These are phyloP conservation scores for Colletotrichum destructivum DNA, from an alignment of 2,329 filamentous ascomycete species.

Conservation along the genomic window DNA sequence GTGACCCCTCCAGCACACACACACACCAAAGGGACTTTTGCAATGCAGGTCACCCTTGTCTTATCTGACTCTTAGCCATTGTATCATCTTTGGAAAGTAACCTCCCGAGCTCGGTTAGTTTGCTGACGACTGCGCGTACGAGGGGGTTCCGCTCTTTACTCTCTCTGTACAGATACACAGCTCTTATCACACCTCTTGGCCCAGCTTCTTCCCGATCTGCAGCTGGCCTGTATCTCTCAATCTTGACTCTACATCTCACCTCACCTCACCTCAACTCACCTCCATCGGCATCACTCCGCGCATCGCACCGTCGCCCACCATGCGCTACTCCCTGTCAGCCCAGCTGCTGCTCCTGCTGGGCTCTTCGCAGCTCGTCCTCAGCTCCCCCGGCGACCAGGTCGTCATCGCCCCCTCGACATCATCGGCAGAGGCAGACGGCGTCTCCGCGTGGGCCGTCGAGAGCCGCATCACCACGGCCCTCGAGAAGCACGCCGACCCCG, in stretches of 20 bases:
- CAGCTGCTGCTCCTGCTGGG: slow-evolving; percentile 33
- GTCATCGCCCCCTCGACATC: slow-evolving; percentile 11
- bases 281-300: not conserved
- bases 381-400: slow-evolving; percentile 22
- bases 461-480: slow-evolving; percentile 46
- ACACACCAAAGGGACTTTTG: not conserved
- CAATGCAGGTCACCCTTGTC: not conserved
- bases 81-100: not conserved
- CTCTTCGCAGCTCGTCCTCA: slow-evolving; percentile 32
- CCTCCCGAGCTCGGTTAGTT: not conserved
- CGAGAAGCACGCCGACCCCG: slow-evolving; percentile 48
- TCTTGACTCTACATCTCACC: too few relatives aligned
- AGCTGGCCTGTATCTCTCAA: not conserved
- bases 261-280: not conserved
- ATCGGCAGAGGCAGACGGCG: not conserved
- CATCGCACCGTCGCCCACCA: slow-evolving; percentile 3
- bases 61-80: slow-evolving; percentile 8
- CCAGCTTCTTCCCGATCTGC: not conserved
- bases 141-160: not conserved
- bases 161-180: too few relatives aligned
- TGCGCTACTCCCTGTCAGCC: slow-evolving; percentile 34
- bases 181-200: not conserved
- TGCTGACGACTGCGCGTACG: not conserved
- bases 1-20: not conserved
- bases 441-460: not conserved